These are phyloP conservation scores for Cordyceps cateniannulata DNA, from an alignment of 2,329 filamentous ascomycete species.

Conservation along the genomic window DNA sequence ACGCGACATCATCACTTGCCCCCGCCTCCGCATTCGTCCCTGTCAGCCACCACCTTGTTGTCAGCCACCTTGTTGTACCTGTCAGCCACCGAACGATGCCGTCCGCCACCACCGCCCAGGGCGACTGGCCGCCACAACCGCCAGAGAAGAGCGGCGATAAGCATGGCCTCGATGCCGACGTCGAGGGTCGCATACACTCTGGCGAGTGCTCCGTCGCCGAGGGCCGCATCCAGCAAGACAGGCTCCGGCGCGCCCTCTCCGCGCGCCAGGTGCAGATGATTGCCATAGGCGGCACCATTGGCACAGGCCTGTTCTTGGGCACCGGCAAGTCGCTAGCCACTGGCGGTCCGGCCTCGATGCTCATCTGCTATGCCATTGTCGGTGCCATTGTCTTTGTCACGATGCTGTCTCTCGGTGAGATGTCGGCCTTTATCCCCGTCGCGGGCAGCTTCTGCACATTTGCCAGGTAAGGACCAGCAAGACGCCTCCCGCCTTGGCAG, in stretches of 20 bases:
- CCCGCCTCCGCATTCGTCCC: not conserved
- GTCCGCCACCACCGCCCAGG: not conserved
- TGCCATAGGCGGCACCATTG: slow-evolving; percentile 53
- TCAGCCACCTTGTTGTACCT: no score
- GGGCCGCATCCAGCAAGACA: slow-evolving; percentile 30
- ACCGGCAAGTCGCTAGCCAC: slow-evolving; percentile 54
- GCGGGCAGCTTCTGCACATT: slow-evolving; percentile 51
- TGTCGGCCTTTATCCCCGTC: slow-evolving; percentile 46
- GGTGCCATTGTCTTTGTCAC: slow-evolving; percentile 52
- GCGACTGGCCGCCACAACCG: not conserved
- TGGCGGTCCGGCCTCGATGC: slow-evolving; percentile 52
- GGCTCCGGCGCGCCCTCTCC: slow-evolving; percentile 48
- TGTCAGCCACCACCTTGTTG: no score
- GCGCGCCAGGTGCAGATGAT: slow-evolving; percentile 64
- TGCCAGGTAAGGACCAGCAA: slow-evolving; percentile 25
- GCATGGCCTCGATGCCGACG: not conserved
- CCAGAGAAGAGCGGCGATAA: slow-evolving; percentile 2
- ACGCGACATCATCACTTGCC: not conserved
- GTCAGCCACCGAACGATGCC: not conserved
- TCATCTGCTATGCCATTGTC: slow-evolving; percentile 51
- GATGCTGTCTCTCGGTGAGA: slow-evolving; percentile 54
- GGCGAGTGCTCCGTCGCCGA: slow-evolving; percentile 7
- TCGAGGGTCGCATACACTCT: not conserved
- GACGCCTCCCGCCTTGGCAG: not conserved
- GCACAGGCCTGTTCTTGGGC: slow-evolving; percentile 56